Percentiles rank a stretch among this genome's conserved stretches.
These are phyloP conservation scores for Gynochthodes officinalis DNA, from an alignment of 257 asterid genomes.

Conservation along the genomic window DNA sequence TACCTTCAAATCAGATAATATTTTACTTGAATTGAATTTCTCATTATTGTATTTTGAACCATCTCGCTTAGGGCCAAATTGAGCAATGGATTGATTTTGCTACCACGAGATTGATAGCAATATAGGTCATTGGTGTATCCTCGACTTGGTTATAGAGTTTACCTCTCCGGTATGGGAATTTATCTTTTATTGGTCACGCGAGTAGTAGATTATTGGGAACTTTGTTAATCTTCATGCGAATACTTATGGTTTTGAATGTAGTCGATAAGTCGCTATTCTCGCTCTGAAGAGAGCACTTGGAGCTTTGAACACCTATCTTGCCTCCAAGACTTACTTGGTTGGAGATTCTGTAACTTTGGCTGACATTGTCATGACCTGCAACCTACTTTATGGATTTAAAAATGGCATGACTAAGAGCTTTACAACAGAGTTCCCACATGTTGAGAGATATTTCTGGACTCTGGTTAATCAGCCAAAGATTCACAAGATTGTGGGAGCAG, in stretches of 20 bases:
- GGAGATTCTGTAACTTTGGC: conserved; percentile 83
- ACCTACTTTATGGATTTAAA: conserved; percentile 45
- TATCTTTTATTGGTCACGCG: not conserved
- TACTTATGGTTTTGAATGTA: conserved; percentile 16
- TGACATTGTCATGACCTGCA: conserved; percentile 67
- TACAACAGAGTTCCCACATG: conserved; percentile 86
- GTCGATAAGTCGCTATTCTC: conserved; percentile 77
- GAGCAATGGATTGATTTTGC: conserved; percentile 90
- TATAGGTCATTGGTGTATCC: conserved; percentile 57
- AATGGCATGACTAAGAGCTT: conserved; percentile 61
- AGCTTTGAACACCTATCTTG: conserved; percentile 76
- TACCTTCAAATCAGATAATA: not conserved
- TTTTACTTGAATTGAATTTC: not conserved
- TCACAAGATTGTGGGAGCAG: conserved; percentile 63
- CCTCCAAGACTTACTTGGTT: conserved; percentile 77
- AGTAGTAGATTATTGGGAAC: not conserved
- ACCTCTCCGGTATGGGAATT: conserved; percentile 47
- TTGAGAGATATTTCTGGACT: conserved; percentile 92
- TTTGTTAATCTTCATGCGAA: not conserved
- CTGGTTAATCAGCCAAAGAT: conserved; percentile 80
- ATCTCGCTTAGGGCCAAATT: conserved; percentile 45
- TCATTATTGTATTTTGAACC: not conserved
- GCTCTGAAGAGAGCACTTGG: conserved; percentile 62
- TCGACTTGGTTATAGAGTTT: conserved; percentile 45
- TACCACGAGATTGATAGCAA: conserved; percentile 56